phyloP scores from a whole-genome alignment of 2,329 filamentous ascomycete species.

The Fusarium sp. region DNA sequence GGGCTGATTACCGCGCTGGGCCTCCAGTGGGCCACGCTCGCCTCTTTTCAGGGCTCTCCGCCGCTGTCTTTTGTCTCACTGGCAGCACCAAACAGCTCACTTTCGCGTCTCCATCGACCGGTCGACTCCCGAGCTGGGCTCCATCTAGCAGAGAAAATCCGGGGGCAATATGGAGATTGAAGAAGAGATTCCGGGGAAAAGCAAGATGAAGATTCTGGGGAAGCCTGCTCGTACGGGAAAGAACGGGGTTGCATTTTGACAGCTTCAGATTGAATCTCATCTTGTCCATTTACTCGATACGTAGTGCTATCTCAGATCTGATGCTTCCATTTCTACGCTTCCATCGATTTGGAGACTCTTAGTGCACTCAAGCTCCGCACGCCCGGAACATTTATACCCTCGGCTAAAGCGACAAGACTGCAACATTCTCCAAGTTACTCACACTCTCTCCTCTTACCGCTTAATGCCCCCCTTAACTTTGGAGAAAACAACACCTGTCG shows the following conservation, averaged over 20 bases:
- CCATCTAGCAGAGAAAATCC: background rate
- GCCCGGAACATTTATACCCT: conserved; percentile 21
- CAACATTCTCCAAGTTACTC: conserved; percentile 29
- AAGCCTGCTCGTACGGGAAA: conserved; percentile 19
- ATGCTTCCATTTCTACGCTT: background rate
- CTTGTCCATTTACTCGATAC: background rate
- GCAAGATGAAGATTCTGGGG: conserved; percentile 30
- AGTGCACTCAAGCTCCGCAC: conserved; percentile 22
- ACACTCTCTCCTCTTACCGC: conserved; percentile 7
- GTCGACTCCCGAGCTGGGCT: conserved; percentile 25
- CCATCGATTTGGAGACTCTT: conserved; percentile 8
- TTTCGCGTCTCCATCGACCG: conserved; percentile 12
- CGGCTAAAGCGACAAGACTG: conserved; percentile 17
- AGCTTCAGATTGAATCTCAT: background rate
- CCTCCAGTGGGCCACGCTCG: conserved; percentile 7
- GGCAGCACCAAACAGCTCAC: conserved; percentile 23
- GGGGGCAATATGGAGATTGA: conserved; percentile 7
- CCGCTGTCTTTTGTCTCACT: conserved; percentile 1
- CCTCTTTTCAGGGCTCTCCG: background rate
- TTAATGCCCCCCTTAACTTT: conserved; percentile 3
- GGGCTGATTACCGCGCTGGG: conserved; percentile 34
- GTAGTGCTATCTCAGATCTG: background rate
- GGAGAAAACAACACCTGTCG: conserved; percentile 5
- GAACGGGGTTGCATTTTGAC: conserved; percentile 16
- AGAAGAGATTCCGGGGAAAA: conserved; percentile 29